phyloP scores from a whole-genome alignment of 805 yeast species.

The Debaryomyces prosopidis region DNA sequence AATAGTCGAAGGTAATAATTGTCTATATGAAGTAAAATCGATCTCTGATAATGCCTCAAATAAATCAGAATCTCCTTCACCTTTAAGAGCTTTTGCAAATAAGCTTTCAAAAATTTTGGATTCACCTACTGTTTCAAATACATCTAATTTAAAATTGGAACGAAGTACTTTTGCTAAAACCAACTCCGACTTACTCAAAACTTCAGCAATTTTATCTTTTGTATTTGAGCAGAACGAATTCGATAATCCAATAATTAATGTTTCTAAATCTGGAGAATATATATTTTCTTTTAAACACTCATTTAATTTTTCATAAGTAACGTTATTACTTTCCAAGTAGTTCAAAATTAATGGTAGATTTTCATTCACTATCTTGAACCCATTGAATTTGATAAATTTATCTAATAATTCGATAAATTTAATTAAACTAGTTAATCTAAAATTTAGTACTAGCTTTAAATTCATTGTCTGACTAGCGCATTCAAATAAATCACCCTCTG shows the following conservation, averaged over 20 bases:
- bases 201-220: neutral
- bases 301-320: neutral
- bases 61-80: slow-evolving; percentile 12
- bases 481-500: slow-evolving; percentile 57
- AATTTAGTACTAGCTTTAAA: slow-evolving; percentile 44
- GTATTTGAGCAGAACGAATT: neutral
- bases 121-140: neutral
- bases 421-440: slow-evolving; percentile 23
- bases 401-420: slow-evolving; percentile 28
- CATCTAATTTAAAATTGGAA: neutral
- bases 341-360: slow-evolving; percentile 13
- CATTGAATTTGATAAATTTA: slow-evolving; percentile 43
- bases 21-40: slow-evolving; percentile 11
- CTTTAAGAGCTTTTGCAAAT: slow-evolving; percentile 1
- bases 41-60: slow-evolving; percentile 22
- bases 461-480: slow-evolving; percentile 52
- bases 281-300: neutral
- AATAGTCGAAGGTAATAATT: slow-evolving; percentile 6
- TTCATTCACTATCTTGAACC: slow-evolving; percentile 20
- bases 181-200: neutral
- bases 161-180: slow-evolving; percentile 1
- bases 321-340: slow-evolving; percentile 12
- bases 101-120: neutral
- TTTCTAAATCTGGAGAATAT: slow-evolving; percentile 1
- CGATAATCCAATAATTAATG: slow-evolving; percentile 1